Evolutionary conservation across 2,329 filamentous ascomycete genomes (phyloP).

Genomic region (Ophiocordyceps polyrhachis-furcata): DNA sequence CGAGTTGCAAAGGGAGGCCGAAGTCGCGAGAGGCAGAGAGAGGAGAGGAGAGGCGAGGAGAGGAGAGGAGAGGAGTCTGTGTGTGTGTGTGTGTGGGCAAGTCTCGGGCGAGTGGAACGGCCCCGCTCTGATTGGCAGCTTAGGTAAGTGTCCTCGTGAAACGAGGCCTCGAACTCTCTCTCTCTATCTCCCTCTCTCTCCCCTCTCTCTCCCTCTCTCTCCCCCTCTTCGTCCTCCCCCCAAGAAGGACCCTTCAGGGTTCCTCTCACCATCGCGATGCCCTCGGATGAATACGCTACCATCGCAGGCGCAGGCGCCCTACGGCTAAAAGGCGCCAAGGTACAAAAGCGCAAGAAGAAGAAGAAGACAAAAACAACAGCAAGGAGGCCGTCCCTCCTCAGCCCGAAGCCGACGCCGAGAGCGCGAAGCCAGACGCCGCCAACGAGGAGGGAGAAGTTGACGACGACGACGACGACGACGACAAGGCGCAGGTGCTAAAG

Average conservation of each 20-base stretch:
- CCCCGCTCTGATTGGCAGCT: not conserved
- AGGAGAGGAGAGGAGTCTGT: not conserved
- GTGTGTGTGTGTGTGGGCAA: too few relatives aligned
- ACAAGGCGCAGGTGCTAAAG: constrained; percentile 30
- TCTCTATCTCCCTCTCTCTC: not conserved
- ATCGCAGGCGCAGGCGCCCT: constrained; percentile 49
- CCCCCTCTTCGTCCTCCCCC: too few relatives aligned
- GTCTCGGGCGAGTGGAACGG: not conserved
- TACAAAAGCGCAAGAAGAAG: constrained; percentile 24
- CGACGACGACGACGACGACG: constrained; percentile 13
- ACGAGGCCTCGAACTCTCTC: not conserved
- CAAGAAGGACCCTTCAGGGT: too few relatives aligned
- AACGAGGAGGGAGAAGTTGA: constrained; percentile 11
- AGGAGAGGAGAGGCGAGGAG: not conserved
- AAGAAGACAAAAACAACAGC: constrained; percentile 41
- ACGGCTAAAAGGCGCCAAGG: constrained; percentile 64
- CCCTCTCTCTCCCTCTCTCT: not conserved
- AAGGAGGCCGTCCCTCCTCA: constrained; percentile 12
- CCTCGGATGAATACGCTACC: constrained; percentile 54
- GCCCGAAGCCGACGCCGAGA: constrained; percentile 2
- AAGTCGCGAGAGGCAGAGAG: not conserved
- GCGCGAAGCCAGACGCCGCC: constrained; percentile 9
- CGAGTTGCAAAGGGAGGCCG: not conserved
- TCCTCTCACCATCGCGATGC: constrained; percentile 28
- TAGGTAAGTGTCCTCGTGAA: not conserved